Evolutionary conservation across 192 early-diverging fungal genomes (phyloP).

Genomic region (Coemansia sp.): DNA sequence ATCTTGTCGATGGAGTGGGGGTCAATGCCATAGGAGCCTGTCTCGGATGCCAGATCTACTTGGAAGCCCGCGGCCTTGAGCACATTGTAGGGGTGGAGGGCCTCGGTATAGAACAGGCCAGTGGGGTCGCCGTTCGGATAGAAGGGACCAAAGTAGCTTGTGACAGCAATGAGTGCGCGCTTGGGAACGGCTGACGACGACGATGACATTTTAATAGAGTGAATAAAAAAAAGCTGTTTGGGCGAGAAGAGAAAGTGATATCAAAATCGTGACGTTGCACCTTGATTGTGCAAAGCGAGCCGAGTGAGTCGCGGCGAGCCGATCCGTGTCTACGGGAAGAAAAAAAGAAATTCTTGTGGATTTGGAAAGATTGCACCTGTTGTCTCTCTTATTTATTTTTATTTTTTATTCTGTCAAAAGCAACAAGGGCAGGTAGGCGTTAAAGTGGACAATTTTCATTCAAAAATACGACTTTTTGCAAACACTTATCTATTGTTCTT

Average conservation of each 20-base stretch:
- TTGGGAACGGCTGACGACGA: slow-evolving; percentile 40
- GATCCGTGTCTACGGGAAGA: not conserved
- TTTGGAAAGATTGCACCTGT: no score
- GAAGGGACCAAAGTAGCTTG: slow-evolving; percentile 54
- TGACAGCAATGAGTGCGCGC: slow-evolving; percentile 53
- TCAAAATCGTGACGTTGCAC: no score
- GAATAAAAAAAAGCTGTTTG: not conserved
- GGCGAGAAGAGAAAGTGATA: not conserved
- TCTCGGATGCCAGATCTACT: slow-evolving; percentile 57
- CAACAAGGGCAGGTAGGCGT: no score
- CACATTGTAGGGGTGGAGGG: slow-evolving; percentile 52
- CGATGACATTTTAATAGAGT: slow-evolving; percentile 3
- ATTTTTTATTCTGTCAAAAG: no score
- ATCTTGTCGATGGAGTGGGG: slow-evolving; percentile 50
- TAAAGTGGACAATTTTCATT: no score
- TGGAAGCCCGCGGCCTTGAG: slow-evolving; percentile 49
- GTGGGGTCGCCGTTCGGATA: slow-evolving; percentile 55
- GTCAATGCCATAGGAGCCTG: slow-evolving; percentile 53
- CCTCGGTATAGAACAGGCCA: slow-evolving; percentile 57
- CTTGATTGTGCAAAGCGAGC: not conserved
- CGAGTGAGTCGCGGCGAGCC: not conserved
- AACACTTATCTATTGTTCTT: not conserved
- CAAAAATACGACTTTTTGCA: not conserved
- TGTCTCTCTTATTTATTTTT: no score
- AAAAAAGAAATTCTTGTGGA: not conserved